A percentile compares a stretch with the other conserved stretches of the same genome.
Evolutionary conservation across 805 yeast genomes (phyloP).

Genomic region (Ogataea kodamae): DNA sequence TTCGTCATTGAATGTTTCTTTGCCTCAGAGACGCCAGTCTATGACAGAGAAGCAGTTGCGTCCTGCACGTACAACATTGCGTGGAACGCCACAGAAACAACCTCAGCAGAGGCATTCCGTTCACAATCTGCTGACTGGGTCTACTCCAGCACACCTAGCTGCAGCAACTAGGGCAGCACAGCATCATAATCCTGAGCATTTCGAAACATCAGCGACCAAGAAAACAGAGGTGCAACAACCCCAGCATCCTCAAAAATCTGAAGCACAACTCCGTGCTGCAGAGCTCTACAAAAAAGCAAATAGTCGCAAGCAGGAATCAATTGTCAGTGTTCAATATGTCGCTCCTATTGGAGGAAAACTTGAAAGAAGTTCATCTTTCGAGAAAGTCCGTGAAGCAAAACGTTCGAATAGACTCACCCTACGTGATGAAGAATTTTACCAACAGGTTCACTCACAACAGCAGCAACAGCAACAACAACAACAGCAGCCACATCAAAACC

Average conservation of each 20-base stretch:
- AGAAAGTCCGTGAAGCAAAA: slow-evolving; percentile 37
- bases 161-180: slow-evolving; percentile 35
- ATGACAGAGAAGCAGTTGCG: slow-evolving; percentile 7
- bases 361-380: slow-evolving; percentile 52
- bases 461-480: slow-evolving; percentile 8
- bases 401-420: slow-evolving; percentile 31
- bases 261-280: slow-evolving; percentile 42
- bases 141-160: slow-evolving; percentile 18
- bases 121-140: slow-evolving; percentile 15
- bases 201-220: slow-evolving; percentile 2
- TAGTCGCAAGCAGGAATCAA: slow-evolving; percentile 26
- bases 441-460: slow-evolving; percentile 9
- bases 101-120: slow-evolving; percentile 29
- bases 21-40: slow-evolving; percentile 12
- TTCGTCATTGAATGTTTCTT: slow-evolving; percentile 32
- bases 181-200: slow-evolving; percentile 19
- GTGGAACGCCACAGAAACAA: slow-evolving; percentile 20
- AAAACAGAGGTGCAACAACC: slow-evolving; percentile 3
- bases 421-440: slow-evolving; percentile 20
- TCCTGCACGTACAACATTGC: slow-evolving; percentile 25
- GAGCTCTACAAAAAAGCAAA: slow-evolving; percentile 52
- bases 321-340: slow-evolving; percentile 29
- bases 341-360: slow-evolving; percentile 26
- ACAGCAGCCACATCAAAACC: slow-evolving; percentile 11
- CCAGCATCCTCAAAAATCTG: slow-evolving; percentile 17